Percentiles rank a stretch among this genome's conserved stretches.
These are phyloP conservation scores for Aureobasidium pullulans DNA, from an alignment of 2,329 filamentous ascomycete genomes.

Conservation along the genomic window DNA sequence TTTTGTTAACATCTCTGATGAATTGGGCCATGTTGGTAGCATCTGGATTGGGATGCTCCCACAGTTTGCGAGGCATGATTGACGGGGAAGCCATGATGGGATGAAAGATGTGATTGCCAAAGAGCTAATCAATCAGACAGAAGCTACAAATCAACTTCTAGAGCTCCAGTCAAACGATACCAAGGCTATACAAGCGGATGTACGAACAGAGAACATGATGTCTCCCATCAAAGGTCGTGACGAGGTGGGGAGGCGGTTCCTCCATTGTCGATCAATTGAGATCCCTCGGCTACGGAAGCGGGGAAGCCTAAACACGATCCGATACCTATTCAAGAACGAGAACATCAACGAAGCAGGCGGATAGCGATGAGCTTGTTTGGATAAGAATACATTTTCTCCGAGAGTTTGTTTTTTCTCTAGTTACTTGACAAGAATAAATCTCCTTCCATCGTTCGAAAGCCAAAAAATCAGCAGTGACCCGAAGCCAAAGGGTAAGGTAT, in stretches of 20 bases:
- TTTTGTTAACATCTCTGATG: slow-evolving; percentile 57
- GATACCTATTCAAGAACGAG: not conserved
- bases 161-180: not conserved
- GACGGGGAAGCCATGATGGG: slow-evolving; percentile 4
- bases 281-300: slow-evolving; percentile 8
- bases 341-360: not conserved
- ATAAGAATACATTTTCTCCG: slow-evolving; percentile 5
- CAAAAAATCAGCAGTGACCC: not conserved
- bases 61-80: slow-evolving; percentile 37
- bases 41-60: slow-evolving; percentile 33
- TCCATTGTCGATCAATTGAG: not conserved
- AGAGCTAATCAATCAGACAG: not conserved
- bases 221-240: not conserved
- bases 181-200: not conserved
- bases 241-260: not conserved
- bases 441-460: not conserved
- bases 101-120: not conserved
- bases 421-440: not conserved
- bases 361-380: not conserved
- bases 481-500: not conserved
- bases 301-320: not conserved
- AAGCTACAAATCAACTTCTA: not conserved
- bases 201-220: not conserved
- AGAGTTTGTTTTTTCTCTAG: not conserved
- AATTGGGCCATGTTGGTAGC: slow-evolving; percentile 59